A percentile compares a stretch with the other conserved stretches of the same genome.
These are phyloP conservation scores for Casuarina glauca DNA, from an alignment of 306 rosid genomes.

Conservation along the genomic window DNA sequence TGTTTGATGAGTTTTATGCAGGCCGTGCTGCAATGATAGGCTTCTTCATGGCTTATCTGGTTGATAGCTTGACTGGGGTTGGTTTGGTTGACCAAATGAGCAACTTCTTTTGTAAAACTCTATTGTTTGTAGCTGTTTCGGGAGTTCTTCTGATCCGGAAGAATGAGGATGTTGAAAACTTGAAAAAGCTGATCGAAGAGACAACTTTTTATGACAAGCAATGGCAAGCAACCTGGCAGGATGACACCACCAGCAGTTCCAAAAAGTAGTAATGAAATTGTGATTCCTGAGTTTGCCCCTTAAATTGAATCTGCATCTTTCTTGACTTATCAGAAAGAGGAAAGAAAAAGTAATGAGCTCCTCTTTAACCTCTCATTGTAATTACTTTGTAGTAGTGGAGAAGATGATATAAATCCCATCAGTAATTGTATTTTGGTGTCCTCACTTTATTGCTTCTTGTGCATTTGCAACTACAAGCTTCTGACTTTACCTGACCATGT, in stretches of 20 bases:
- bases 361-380: not conserved
- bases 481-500: not conserved
- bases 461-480: not conserved
- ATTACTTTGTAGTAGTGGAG: not conserved
- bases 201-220: constrained; percentile 98
- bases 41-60: constrained; percentile 91
- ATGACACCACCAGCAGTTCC: constrained; percentile 55
- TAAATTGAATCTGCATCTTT: constrained; percentile 2
- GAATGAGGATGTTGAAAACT: constrained; percentile 81
- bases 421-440: not conserved
- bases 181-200: constrained; percentile 89
- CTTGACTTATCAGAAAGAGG: not conserved
- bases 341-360: not conserved
- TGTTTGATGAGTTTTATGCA: constrained; percentile 26
- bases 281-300: constrained; percentile 8
- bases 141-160: constrained; percentile 94
- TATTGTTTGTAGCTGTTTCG: constrained; percentile 72
- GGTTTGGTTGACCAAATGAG: constrained; percentile 95
- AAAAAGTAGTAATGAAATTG: constrained; percentile 42
- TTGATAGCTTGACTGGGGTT: constrained; percentile 98
- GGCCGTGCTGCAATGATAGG: constrained; percentile 71
- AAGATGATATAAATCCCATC: constrained; percentile 6
- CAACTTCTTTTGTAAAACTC: constrained; percentile 93
- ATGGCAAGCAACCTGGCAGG: constrained; percentile 99
- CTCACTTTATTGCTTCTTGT: not conserved